A percentile compares a stretch with the other conserved stretches of the same genome.
Conservation (phyloP, 345 rosid genomes). For the Euphorbia pulcherrima region DNA sequence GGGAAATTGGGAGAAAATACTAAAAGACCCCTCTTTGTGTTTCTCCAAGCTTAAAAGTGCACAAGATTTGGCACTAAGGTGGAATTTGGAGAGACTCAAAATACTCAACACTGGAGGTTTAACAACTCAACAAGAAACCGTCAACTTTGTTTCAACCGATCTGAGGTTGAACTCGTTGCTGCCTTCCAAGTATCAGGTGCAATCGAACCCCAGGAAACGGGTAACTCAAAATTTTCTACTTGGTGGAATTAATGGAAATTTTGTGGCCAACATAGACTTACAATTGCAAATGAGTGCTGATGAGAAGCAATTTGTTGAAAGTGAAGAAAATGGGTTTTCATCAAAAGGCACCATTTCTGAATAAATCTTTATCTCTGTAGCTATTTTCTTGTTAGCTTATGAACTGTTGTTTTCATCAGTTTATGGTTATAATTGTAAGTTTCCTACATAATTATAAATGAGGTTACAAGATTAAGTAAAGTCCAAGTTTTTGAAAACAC, state of each 20-base stretch:
- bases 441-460: no score
- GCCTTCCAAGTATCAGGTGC: no score
- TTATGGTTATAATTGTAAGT: no score
- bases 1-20: slow-evolving; percentile 18
- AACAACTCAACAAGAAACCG: neutral
- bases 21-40: slow-evolving; percentile 9
- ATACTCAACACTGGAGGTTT: slow-evolving; percentile 4
- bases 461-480: no score
- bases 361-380: neutral
- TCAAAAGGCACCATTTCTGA: slow-evolving; percentile 6
- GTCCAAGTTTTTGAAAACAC: no score
- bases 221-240: neutral
- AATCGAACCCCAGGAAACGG: no score
- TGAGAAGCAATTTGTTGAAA: neutral
- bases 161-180: neutral
- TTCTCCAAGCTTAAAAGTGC: slow-evolving; percentile 1
- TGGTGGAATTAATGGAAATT: neutral
- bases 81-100: slow-evolving; percentile 14
- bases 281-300: no score
- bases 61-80: slow-evolving; percentile 12
- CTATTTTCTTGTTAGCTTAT: neutral
- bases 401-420: no score
- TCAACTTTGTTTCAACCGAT: neutral
- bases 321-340: neutral
- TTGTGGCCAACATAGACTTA: no score